Evolutionary conservation across 2,329 filamentous ascomycete genomes (phyloP).

Genomic region (Microcera coccophila): DNA sequence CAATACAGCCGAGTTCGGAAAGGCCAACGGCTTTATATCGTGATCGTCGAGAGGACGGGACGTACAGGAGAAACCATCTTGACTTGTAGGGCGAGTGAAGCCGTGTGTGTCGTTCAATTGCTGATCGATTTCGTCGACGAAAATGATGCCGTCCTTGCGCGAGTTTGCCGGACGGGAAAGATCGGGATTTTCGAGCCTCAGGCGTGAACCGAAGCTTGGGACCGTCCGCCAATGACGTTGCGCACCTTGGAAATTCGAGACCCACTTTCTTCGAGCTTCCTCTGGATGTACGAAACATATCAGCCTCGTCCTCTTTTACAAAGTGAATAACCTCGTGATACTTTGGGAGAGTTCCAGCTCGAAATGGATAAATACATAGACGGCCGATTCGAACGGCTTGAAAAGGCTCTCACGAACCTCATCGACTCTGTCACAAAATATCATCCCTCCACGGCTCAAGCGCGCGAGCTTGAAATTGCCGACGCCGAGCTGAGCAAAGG

Average conservation of each 20-base stretch:
- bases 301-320: conserved; percentile 10
- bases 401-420: conserved; percentile 62
- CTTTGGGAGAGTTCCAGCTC: background rate
- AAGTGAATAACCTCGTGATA: background rate
- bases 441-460: conserved; percentile 66
- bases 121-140: conserved; percentile 30
- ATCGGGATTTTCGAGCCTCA: conserved; percentile 32
- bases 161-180: conserved; percentile 35
- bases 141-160: conserved; percentile 28
- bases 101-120: conserved; percentile 36
- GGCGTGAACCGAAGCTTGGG: conserved; percentile 19
- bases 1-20: background rate
- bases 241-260: accelerated
- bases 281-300: too few relatives aligned
- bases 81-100: conserved; percentile 30
- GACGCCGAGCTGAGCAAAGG: conserved; percentile 64
- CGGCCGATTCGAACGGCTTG: conserved; percentile 60
- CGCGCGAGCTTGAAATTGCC: conserved; percentile 65
- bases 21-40: background rate
- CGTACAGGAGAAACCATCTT: conserved; percentile 42
- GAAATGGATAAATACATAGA: conserved; percentile 62
- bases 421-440: conserved; percentile 80
- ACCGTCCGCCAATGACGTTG: conserved; percentile 11
- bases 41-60: conserved; percentile 3
- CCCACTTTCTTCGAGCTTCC: conserved; percentile 23